Base-by-base conservation (phyloP, 2,329 filamentous ascomycete species). In the Coniochaeta pulveracea region DNA sequence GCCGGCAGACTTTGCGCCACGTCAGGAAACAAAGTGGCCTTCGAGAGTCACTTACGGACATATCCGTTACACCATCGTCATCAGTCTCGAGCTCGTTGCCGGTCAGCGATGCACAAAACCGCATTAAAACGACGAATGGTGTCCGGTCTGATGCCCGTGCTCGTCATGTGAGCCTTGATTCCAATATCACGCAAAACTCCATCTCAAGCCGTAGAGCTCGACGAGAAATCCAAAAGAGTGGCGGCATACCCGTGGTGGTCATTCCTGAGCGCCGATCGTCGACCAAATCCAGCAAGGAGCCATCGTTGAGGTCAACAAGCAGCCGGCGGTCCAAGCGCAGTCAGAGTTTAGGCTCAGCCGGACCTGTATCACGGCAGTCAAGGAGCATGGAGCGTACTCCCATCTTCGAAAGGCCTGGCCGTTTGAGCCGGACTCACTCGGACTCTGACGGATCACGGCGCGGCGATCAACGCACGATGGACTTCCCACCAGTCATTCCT, bases 171-270 rank as follows among this genome's bases (percentile, higher is more conserved):
- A 75, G 68, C 36, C 51, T 64, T 34, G 52, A 54, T 18, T 76
- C 72, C 2, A 66, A 52, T 23, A 52, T 53, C 4, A 69, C 69
- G 1, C 42, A 50, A 16, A 69, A 58, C 39, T 72, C 70, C 5
- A 54, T 66, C 4, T 61, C 65, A 1, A 76, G 68, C 41, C 57
- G 58, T 6, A 72, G 61, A 43, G 69, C 70, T 4, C 60, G 75
- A n/a, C 64, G 66, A 11, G 70, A 76, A 19, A 56, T 79, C 3
- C 64, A 67, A 58, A 76, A 68, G 41, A 68, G 54, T 34, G 75
- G 74, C 6, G 72, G 60, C 3, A 73, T 80, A 8, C 75, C 75
- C 2, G 74, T 80, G 6, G 63, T 77, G 6, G 61, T 80, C 14
- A 66, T 80, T 33, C 75, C 75, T 6, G 66, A 71, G 35, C 68